phyloP scores from a whole-genome alignment of 148 eudicot genomes.

The Fagopyrum homotropicum region DNA sequence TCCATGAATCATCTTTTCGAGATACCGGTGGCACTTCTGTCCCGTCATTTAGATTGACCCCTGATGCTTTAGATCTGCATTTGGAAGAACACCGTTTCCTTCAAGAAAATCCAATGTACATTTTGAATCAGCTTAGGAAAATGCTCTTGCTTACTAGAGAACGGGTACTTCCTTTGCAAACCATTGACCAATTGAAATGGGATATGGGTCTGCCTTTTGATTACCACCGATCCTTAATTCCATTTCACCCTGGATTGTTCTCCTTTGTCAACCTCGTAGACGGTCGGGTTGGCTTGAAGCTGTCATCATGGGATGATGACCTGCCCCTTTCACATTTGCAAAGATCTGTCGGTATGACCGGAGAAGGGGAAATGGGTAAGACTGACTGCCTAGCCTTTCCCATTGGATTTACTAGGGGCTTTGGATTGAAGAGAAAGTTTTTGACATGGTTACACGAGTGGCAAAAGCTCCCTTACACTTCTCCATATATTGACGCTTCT shows the following conservation, averaged over 20 bases:
- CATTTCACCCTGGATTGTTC: constrained; percentile 37
- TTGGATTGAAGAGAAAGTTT: constrained; percentile 74
- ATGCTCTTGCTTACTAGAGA: constrained; percentile 65
- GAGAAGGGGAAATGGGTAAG: constrained; percentile 19
- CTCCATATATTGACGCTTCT: constrained; percentile 64
- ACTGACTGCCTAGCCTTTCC: constrained; percentile 49
- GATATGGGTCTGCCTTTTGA: constrained; percentile 84
- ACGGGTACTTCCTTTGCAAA: constrained; percentile 62
- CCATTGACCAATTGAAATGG: constrained; percentile 84
- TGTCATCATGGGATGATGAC: constrained; percentile 47
- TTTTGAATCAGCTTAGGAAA: constrained; percentile 56
- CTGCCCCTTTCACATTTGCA: constrained; percentile 66
- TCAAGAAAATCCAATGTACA: constrained; percentile 35
- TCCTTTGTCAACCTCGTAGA: constrained; percentile 47
- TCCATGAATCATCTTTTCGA: constrained; percentile 44
- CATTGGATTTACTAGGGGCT: constrained; percentile 69
- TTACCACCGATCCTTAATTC: constrained; percentile 41
- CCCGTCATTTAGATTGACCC: constrained; percentile 60
- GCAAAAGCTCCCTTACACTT: constrained; percentile 87
- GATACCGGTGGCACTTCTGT: constrained; percentile 81
- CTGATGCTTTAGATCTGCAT: constrained; percentile 38
- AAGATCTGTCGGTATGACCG: constrained; percentile 21
- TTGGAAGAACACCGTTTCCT: constrained; percentile 31
- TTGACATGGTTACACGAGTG: constrained; percentile 84
- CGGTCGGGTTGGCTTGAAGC: constrained; percentile 68